A percentile compares a stretch with the other conserved stretches of the same genome.
Conservation (phyloP, 768 basidiomycete species). For the Tylopilus vinaceipallidus region DNA sequence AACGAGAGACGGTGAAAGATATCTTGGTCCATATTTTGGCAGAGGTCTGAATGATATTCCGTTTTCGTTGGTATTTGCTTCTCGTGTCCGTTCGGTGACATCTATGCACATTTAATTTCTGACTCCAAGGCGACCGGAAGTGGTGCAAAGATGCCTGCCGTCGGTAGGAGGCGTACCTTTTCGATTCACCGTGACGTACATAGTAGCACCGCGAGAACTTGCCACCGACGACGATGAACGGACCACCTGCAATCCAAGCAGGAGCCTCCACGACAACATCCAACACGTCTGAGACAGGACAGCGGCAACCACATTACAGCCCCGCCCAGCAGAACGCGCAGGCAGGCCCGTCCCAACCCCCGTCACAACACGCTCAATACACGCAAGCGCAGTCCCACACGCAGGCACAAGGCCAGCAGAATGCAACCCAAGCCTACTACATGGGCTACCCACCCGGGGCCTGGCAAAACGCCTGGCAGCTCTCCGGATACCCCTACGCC, state of each 20-base stretch:
- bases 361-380: constrained; percentile 18
- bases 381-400: constrained; percentile 16
- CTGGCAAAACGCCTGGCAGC: constrained; percentile 35
- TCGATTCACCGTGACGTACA: too few relatives aligned
- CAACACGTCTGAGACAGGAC: constrained; percentile 7
- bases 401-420: constrained; percentile 26
- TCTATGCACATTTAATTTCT: too few relatives aligned
- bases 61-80: background rate
- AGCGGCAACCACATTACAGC: constrained; percentile 11
- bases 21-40: constrained; percentile 58
- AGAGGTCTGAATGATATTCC: constrained; percentile 41
- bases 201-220: background rate
- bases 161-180: too few relatives aligned
- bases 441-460: constrained; percentile 33
- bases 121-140: background rate
- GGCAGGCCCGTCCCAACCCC: constrained; percentile 17
- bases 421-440: constrained; percentile 30
- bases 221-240: constrained; percentile 35
- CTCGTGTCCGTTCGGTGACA: background rate
- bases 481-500: constrained; percentile 33
- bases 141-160: too few relatives aligned
- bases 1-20: constrained; percentile 58
- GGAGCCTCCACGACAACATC: constrained; percentile 31
- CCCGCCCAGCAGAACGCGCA: constrained; percentile 15
- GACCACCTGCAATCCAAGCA: constrained; percentile 41